Evolutionary conservation across 306 rosid species (phyloP).

Genomic region (Astragalus glycyphyllos): DNA sequence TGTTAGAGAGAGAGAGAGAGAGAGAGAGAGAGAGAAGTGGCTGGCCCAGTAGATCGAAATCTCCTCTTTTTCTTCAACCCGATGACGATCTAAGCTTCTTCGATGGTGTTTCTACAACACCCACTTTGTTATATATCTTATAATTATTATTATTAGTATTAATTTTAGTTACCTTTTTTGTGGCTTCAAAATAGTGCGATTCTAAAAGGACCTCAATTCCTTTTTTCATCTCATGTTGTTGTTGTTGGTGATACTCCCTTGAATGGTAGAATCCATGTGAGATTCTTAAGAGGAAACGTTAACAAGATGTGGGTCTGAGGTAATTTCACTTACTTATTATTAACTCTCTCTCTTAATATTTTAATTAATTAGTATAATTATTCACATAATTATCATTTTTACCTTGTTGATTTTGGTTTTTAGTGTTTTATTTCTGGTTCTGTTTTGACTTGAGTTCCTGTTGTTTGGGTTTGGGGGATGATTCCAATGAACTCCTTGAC

Average conservation of each 20-base stretch:
- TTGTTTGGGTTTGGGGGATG: constrained; percentile 44
- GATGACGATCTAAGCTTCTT: constrained; percentile 80
- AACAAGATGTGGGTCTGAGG: constrained; percentile 85
- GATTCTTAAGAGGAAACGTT: constrained; percentile 56
- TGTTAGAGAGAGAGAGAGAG: constrained; percentile 51
- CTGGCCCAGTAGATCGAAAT: constrained; percentile 99
- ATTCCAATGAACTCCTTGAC: constrained; percentile 47
- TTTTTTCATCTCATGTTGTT: constrained; percentile 47
- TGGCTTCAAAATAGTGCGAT: constrained; percentile 45
- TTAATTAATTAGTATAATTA: constrained; percentile 41
- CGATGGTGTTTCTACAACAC: constrained; percentile 69
- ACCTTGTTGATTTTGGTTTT: constrained; percentile 49
- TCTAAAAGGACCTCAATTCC: constrained; percentile 41
- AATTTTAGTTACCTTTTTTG: constrained; percentile 47
- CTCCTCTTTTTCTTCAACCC: constrained; percentile 63
- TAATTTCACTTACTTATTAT: constrained; percentile 47
- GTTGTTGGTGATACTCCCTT: constrained; percentile 41
- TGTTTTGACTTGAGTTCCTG: constrained; percentile 38
- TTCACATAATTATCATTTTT: constrained; percentile 33
- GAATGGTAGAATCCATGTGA: constrained; percentile 60
- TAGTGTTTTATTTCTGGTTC: constrained; percentile 33
- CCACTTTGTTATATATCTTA: constrained; percentile 54
- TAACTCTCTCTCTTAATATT: constrained; percentile 40
- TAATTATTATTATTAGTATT: constrained; percentile 50
- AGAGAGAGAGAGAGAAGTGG: constrained; percentile 57